phyloP scores from a whole-genome alignment of 2,329 filamentous ascomycete genomes.

The Neoarthrinium moseri region DNA sequence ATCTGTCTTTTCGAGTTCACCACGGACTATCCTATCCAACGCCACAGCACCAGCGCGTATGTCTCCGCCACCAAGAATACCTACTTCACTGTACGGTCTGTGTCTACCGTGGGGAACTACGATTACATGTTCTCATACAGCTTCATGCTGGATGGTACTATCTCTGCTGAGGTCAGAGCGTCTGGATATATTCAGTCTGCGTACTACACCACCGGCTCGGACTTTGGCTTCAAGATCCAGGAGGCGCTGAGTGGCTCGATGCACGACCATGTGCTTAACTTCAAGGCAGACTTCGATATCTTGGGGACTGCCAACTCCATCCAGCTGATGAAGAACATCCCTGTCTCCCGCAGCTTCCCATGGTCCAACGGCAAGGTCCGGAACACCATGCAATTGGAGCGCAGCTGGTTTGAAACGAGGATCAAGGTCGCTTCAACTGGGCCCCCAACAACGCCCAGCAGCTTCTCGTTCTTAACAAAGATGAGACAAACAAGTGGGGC shows the following conservation, averaged over 20 bases:
- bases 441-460: slow-evolving; percentile 43
- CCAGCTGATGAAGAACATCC: slow-evolving; percentile 32
- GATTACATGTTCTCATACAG: slow-evolving; percentile 36
- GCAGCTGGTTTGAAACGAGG: slow-evolving; percentile 38
- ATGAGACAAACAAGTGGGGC: slow-evolving; percentile 46
- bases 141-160: slow-evolving; percentile 49
- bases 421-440: slow-evolving; percentile 46
- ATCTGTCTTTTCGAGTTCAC: slow-evolving; percentile 57
- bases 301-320: slow-evolving; percentile 45
- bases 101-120: slow-evolving; percentile 42
- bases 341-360: slow-evolving; percentile 35
- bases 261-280: slow-evolving; percentile 56
- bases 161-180: slow-evolving; percentile 47
- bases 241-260: slow-evolving; percentile 46
- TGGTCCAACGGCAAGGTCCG: slow-evolving; percentile 46
- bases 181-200: slow-evolving; percentile 54
- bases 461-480: slow-evolving; percentile 51
- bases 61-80: slow-evolving; percentile 46
- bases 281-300: slow-evolving; percentile 54
- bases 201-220: slow-evolving; percentile 41
- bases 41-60: slow-evolving; percentile 39
- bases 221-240: slow-evolving; percentile 50
- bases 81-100: slow-evolving; percentile 34
- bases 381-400: slow-evolving; percentile 51
- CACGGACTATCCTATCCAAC: slow-evolving; percentile 45